Conservation (phyloP, 2,329 filamentous ascomycete species). For the Ascosphaera aggregata region DNA sequence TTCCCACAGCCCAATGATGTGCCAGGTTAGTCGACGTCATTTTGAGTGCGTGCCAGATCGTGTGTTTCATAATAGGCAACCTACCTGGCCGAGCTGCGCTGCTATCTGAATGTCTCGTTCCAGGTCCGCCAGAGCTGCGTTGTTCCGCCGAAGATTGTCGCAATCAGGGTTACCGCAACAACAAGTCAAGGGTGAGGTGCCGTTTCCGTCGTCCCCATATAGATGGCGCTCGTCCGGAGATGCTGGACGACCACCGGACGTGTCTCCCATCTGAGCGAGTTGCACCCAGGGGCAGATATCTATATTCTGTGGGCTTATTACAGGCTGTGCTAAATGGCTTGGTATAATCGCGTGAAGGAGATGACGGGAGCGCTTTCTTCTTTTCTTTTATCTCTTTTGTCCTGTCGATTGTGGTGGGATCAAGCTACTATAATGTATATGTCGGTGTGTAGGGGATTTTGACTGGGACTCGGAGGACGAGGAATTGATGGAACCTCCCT, state of each 20-base stretch:
- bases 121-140: conserved; percentile 50
- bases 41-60: conserved; percentile 4
- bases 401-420: neutral
- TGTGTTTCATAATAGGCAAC: conserved; percentile 17
- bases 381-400: too few relatives aligned
- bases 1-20: too few relatives aligned
- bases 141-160: conserved; percentile 59
- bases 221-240: neutral
- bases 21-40: too few relatives aligned
- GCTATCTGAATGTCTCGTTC: conserved; percentile 76
- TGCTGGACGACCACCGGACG: neutral
- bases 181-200: conserved; percentile 26
- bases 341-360: neutral
- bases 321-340: neutral
- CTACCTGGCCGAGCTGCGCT: conserved; percentile 76
- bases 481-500: neutral
- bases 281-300: neutral
- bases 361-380: neutral
- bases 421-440: neutral
- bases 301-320: neutral
- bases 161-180: conserved; percentile 73
- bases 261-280: neutral
- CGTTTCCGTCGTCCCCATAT: neutral
- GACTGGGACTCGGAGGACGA: neutral
- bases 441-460: neutral